phyloP scores from a whole-genome alignment of 208 protist species.

The Leishmania gerbilli region DNA sequence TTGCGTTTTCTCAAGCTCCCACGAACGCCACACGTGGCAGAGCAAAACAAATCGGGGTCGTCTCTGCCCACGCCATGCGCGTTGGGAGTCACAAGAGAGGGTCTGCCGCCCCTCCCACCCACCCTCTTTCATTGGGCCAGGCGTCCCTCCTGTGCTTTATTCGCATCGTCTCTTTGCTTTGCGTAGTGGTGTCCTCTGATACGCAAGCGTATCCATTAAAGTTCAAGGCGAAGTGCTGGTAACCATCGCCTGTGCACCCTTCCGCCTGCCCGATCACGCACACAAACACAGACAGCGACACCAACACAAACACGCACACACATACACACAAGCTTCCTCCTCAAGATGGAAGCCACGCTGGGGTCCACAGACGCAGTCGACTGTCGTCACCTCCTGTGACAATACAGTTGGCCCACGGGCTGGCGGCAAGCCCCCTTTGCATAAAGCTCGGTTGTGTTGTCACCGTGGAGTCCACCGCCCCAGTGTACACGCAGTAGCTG shows the following conservation, averaged over 20 bases:
- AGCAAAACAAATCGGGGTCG: not conserved
- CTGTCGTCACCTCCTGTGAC: conserved; percentile 86
- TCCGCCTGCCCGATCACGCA: not conserved
- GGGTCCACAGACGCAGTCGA: conserved; percentile 80
- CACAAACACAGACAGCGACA: no score
- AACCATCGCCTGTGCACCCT: not conserved
- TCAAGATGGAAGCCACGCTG: conserved; percentile 53
- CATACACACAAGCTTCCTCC: not conserved
- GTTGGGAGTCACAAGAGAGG: not conserved
- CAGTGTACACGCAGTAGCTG: conserved; percentile 70
- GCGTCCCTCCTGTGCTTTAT: not conserved
- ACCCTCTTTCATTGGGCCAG: no score
- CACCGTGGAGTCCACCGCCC: conserved; percentile 55
- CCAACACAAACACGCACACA: not conserved
- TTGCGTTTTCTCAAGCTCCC: not conserved
- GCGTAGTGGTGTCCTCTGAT: not conserved
- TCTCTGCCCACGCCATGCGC: not conserved
- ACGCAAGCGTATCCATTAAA: not conserved
- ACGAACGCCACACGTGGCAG: no score
- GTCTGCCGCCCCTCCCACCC: not conserved
- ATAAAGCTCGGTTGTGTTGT: conserved; percentile 62
- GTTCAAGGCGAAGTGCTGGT: not conserved
- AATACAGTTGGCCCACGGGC: conserved; percentile 56
- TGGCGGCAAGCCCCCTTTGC: conserved; percentile 60
- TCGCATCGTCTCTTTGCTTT: not conserved